A percentile compares a stretch with the other conserved stretches of the same genome.
Evolutionary conservation across 164 flowering plant genomes (phyloP).

Genomic region (Chloranthus sessilifolius): DNA sequence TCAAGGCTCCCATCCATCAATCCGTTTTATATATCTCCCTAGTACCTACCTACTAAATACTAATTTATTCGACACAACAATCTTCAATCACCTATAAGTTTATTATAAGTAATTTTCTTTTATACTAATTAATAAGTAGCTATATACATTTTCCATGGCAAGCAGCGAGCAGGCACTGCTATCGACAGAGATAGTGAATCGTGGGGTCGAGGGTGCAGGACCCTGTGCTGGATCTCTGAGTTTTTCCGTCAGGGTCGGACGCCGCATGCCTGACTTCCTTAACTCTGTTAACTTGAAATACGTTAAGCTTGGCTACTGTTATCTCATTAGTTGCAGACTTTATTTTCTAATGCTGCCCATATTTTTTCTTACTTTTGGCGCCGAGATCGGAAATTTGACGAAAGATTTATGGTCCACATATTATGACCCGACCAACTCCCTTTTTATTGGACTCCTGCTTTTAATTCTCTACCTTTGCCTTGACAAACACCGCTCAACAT

Average conservation of each 20-base stretch:
- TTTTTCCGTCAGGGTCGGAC: slow-evolving; percentile 49
- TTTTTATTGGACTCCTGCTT: slow-evolving; percentile 20
- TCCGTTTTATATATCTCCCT: too few relatives aligned
- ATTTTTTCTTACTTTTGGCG: slow-evolving; percentile 19
- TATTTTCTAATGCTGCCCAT: slow-evolving; percentile 27
- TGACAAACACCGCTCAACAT: slow-evolving; percentile 35
- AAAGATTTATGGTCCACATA: slow-evolving; percentile 17
- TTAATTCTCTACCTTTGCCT: slow-evolving; percentile 23
- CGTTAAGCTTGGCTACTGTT: slow-evolving; percentile 55
- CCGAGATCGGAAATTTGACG: slow-evolving; percentile 26
- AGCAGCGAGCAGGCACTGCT: slow-evolving; percentile 26
- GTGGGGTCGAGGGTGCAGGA: slow-evolving; percentile 38
- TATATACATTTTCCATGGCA: slow-evolving; percentile 21
- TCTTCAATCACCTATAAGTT: too few relatives aligned
- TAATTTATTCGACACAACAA: too few relatives aligned
- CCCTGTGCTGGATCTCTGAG: slow-evolving; percentile 40
- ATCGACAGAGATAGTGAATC: slow-evolving; percentile 44
- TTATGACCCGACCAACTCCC: slow-evolving; percentile 8
- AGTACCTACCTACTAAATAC: too few relatives aligned
- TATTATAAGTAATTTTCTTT: too few relatives aligned
- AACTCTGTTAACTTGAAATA: slow-evolving; percentile 57
- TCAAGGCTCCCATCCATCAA: too few relatives aligned
- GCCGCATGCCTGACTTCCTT: slow-evolving; percentile 49
- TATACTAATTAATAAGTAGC: too few relatives aligned
- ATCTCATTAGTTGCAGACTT: slow-evolving; percentile 35